Percentiles rank a stretch among this genome's conserved stretches.
Conservation (phyloP, 169 alveolate genomes). For the Plasmodium malariae region DNA sequence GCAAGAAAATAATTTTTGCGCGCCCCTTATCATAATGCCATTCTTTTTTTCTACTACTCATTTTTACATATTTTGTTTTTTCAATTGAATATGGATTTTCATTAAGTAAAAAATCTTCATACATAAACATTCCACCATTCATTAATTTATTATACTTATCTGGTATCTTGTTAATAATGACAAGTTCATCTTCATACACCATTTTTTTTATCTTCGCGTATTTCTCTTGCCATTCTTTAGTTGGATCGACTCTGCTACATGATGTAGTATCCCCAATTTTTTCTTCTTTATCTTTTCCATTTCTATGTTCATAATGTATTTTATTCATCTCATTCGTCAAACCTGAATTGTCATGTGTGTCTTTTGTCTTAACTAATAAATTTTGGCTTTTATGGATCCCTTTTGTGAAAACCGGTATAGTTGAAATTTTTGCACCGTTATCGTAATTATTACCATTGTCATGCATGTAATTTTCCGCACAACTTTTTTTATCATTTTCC, state of each 20-base stretch:
- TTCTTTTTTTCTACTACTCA: slow-evolving; percentile 40
- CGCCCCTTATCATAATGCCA: slow-evolving; percentile 12
- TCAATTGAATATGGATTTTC: slow-evolving; percentile 22
- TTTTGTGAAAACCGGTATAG: no score
- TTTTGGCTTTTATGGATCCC: no score
- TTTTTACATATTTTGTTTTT: slow-evolving; percentile 13
- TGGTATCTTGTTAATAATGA: slow-evolving; percentile 18
- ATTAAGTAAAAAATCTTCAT: slow-evolving; percentile 35
- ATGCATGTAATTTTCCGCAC: no score
- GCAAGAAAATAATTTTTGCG: slow-evolving; percentile 16
- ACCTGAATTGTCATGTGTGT: no score
- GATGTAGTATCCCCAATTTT: not conserved
- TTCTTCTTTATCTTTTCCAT: not conserved
- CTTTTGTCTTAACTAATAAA: no score
- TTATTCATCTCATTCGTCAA: no score
- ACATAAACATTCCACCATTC: slow-evolving; percentile 31
- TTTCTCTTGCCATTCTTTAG: slow-evolving; percentile 6
- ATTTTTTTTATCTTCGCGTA: not conserved
- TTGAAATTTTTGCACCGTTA: no score
- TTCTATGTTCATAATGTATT: no score
- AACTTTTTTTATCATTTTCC: no score
- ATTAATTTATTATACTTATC: slow-evolving; percentile 39
- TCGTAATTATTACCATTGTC: no score
- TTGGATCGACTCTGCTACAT: not conserved
- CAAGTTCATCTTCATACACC: slow-evolving; percentile 46